Base-by-base conservation (phyloP, 306 rosid species). In the Vicia sativa region DNA sequence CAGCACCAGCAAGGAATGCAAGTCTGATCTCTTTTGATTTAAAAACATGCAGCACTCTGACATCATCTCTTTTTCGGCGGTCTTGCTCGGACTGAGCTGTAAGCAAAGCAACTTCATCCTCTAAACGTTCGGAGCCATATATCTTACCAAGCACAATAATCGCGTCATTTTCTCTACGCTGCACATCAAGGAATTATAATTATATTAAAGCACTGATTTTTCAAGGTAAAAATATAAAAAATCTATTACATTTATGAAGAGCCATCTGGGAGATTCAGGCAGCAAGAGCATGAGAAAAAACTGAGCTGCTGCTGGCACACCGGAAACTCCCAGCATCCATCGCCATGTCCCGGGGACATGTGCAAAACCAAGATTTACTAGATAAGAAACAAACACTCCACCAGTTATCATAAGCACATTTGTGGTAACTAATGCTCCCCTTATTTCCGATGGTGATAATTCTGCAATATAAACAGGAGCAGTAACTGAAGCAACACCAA, bases 231-330 rank as follows among this genome's bases (percentile, higher is more conserved):
- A 42, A 48, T 14, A 48, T 9, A 16, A 19, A 56, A 44, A 11
- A 3, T 43, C 0, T 7, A 19, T 50, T 43, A 87, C 97, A 86
- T 87, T 86, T 70, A 84, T 62, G 68, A 79, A 89, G 71, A 92
- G 98, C 98, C 98, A 92, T 71, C 98, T 81, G 3, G 97, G 98
- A 68, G 98, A 92, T 78, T 92, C 98, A 48, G 98, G 98, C 74
- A 92, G 74, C 60, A 49, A 89, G 59, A 89, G 82, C 96, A 92
- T 92, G 57, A 82, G 86, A 52, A 35, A 73, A 62, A 89, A 86
- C 71, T 92, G 98, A 75, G 83, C 38, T 45, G 89, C 57, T 34
- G 98, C 98, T 7, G 96, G 98, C 45, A 92, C 77, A 13, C 81
- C 87, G 18, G 98, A 82, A 81, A 77, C 87, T 81, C 98, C 98